Evolutionary conservation across 2,329 filamentous ascomycete genomes (phyloP).

Genomic region (Falciphora oryzae): DNA sequence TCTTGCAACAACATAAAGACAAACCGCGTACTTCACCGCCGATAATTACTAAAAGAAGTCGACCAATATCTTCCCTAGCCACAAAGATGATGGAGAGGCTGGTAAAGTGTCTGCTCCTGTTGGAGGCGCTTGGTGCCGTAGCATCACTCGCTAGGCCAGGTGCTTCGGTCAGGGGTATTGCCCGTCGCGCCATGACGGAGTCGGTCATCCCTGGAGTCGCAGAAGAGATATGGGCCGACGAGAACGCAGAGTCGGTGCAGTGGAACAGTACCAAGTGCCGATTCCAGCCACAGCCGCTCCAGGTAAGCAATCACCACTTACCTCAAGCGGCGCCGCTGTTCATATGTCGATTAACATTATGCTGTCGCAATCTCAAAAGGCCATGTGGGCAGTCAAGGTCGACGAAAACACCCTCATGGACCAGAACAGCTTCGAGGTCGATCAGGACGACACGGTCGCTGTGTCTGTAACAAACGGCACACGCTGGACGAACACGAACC

Average conservation of each 20-base stretch:
- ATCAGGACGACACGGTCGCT: constrained; percentile 1
- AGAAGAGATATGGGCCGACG: neutral
- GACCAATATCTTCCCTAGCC: too few relatives aligned
- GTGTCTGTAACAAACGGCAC: constrained; percentile 1
- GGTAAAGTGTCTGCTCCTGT: neutral
- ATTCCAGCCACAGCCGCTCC: neutral
- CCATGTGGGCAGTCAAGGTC: neutral
- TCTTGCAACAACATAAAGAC: neutral
- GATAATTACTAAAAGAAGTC: too few relatives aligned
- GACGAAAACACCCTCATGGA: neutral
- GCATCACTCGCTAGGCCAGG: too few relatives aligned
- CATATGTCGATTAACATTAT: neutral
- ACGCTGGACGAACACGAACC: neutral
- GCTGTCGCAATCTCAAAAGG: neutral
- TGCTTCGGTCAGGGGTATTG: neutral
- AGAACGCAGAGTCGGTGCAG: neutral
- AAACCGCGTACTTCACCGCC: too few relatives aligned
- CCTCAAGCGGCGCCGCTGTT: too few relatives aligned
- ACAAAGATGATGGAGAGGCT: neutral
- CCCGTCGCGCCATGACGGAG: neutral
- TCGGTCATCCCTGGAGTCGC: neutral
- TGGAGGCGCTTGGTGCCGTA: neutral
- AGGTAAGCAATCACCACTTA: neutral
- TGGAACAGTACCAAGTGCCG: neutral
- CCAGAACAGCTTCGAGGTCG: neutral